phyloP scores from a whole-genome alignment of 129 eudicot genomes.

The Tagetes erecta region DNA sequence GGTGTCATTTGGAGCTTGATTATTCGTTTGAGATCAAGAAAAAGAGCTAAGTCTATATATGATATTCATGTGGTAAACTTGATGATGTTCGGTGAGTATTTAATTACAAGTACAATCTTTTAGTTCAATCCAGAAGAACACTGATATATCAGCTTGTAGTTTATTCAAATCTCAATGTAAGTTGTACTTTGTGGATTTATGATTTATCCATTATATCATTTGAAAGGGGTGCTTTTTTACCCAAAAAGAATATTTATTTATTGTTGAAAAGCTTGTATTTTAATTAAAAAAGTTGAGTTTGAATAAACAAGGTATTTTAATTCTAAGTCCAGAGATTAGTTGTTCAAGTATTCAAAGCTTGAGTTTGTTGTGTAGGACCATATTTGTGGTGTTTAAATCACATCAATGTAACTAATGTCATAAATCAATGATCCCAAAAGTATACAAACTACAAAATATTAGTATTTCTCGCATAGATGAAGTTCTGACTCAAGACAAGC shows the following conservation, averaged over 20 bases:
- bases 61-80: conserved; percentile 18
- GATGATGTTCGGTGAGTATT: conserved; percentile 27
- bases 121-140: conserved; percentile 8
- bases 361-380: background rate
- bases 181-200: conserved; percentile 27
- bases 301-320: no score
- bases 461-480: background rate
- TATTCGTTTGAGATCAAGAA: conserved; percentile 78
- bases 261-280: background rate
- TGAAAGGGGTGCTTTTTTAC: background rate
- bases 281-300: no score
- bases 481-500: conserved; percentile 19
- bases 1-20: conserved; percentile 77
- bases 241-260: background rate
- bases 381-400: background rate
- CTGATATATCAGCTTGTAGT: conserved; percentile 18
- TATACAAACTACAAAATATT: background rate
- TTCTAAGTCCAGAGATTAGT: no score
- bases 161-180: conserved; percentile 7
- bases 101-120: conserved; percentile 13
- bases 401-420: background rate
- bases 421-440: background rate
- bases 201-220: background rate
- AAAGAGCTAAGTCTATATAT: conserved; percentile 30
- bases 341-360: background rate